Base-by-base conservation (phyloP, 148 eudicot species). In the Tetragonia tetragonoides region DNA sequence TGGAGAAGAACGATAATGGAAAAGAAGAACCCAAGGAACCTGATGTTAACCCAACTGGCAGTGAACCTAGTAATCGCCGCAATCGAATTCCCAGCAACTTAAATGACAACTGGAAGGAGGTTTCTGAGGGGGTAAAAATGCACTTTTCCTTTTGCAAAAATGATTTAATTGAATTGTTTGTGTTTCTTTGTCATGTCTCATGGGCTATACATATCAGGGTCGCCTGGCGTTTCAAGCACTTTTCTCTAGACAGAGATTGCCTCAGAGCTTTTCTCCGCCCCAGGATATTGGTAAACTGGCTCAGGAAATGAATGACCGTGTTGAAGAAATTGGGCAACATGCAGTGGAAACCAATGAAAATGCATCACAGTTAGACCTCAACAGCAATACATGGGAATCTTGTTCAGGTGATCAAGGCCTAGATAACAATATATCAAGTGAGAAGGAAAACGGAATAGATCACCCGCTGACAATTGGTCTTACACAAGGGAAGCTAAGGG, bases 21-120 rank as follows among this genome's bases (percentile, higher is more conserved):
- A 83, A 71, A 61, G 96, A 92, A 75, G 90, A 86, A 75, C 3
- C 71, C 1, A 83, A 86, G 76, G 93, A 87, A 79, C 83, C 84
- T 69, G 88, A 89, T 83, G 79, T 66, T 75, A 82, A 76, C 75
- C 85, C 78, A 77, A 44, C 74, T 63, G 59, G 75, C 61, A 66
- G 87, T 75, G 98, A 95, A 81, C 74, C 84, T 71, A 68, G 59
- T 62, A 84, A 59, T 69, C 94, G 96, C 42, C 94, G 97, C 64
- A 79, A 88, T 78, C 88, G 90, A 83, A 78, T 73, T 72, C 39
- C 78, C 70, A 78, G 81, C 82, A 84, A 57, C 80, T 59, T 80
- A 28, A 88, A 54, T 74, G 97, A 95, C 72, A 88, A 89, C 59
- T 92, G 98, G 97, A 95, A 93, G 81, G 99, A 91, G 85, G 99